phyloP scores from a whole-genome alignment of 2,329 filamentous ascomycete species.

The Hawksworthiomyces lignivorus region DNA sequence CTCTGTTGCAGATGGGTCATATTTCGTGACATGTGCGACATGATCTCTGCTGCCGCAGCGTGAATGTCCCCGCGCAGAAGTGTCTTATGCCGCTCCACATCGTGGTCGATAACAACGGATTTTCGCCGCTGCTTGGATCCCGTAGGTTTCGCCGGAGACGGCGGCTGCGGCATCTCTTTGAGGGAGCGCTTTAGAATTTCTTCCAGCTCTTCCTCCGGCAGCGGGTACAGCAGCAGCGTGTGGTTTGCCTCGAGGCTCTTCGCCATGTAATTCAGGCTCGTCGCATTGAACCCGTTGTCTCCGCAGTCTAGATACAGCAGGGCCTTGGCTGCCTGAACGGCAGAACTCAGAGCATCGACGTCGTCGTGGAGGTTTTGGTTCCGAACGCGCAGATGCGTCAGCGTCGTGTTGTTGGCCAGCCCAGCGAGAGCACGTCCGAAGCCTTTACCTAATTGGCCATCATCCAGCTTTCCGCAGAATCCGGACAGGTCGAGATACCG shows the following conservation, averaged over 20 bases:
- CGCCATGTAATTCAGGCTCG: conserved; percentile 40
- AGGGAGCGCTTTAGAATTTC: conserved; percentile 18
- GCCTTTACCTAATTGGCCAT: conserved; percentile 46
- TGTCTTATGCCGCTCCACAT: conserved; percentile 16
- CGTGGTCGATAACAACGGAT: conserved; percentile 11
- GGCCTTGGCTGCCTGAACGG: conserved; percentile 39
- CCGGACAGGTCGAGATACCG: conserved; percentile 50
- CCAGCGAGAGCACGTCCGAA: conserved; percentile 39
- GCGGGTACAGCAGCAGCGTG: conserved; percentile 36
- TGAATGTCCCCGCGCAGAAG: conserved; percentile 10
- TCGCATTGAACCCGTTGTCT: conserved; percentile 47
- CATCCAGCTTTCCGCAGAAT: conserved; percentile 49
- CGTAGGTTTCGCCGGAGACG: conserved; percentile 2
- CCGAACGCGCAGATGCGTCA: conserved; percentile 44
- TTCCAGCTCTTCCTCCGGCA: conserved; percentile 20
- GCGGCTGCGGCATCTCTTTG: conserved; percentile 15
- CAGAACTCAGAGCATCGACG: conserved; percentile 43
- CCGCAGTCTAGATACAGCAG: conserved; percentile 47
- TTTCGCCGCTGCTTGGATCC: conserved; percentile 11
- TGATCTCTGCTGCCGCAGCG: conserved; percentile 16
- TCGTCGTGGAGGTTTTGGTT: conserved; percentile 50
- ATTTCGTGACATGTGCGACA: conserved; percentile 20
- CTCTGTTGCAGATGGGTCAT: conserved; percentile 17
- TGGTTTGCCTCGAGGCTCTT: conserved; percentile 35
- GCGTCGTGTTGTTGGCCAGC: conserved; percentile 22